These are phyloP conservation scores for Xeromyces bisporus DNA, from an alignment of 495 filamentous ascomycete species.

Conservation along the genomic window DNA sequence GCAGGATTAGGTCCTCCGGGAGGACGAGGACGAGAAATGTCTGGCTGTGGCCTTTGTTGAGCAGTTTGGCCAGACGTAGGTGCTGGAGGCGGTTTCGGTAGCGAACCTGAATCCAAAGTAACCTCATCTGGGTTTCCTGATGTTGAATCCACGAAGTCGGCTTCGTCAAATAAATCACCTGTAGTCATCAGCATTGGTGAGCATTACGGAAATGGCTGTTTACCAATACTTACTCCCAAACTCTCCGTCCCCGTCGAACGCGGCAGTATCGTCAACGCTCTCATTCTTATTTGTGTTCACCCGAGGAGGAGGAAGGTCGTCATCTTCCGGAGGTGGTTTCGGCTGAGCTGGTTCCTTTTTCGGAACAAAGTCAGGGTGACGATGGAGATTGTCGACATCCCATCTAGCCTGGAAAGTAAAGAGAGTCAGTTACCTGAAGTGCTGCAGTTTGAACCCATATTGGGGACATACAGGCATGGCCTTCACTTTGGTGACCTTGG, in stretches of 20 bases:
- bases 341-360: constrained; percentile 38
- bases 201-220: not conserved
- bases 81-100: constrained; percentile 12
- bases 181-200: constrained; percentile 9
- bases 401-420: constrained; percentile 39
- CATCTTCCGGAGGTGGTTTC: constrained; percentile 19
- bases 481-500: constrained; percentile 71
- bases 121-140: constrained; percentile 52
- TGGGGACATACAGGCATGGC: constrained; percentile 31
- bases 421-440: not conserved
- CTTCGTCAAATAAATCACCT: constrained; percentile 55
- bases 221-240: constrained; percentile 42
- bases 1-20: constrained; percentile 10
- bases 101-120: constrained; percentile 16
- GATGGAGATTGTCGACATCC: constrained; percentile 58
- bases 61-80: constrained; percentile 12
- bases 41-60: constrained; percentile 10
- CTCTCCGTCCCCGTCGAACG: constrained; percentile 33
- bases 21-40: constrained; percentile 5
- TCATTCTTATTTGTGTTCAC: constrained; percentile 7
- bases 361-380: constrained; percentile 57
- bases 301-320: constrained; percentile 23
- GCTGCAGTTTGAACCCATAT: too few relatives aligned
- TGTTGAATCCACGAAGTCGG: constrained; percentile 44
- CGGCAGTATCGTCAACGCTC: constrained; percentile 5